Conservation (phyloP, 805 yeast species). For the Teunomyces pallodes region DNA sequence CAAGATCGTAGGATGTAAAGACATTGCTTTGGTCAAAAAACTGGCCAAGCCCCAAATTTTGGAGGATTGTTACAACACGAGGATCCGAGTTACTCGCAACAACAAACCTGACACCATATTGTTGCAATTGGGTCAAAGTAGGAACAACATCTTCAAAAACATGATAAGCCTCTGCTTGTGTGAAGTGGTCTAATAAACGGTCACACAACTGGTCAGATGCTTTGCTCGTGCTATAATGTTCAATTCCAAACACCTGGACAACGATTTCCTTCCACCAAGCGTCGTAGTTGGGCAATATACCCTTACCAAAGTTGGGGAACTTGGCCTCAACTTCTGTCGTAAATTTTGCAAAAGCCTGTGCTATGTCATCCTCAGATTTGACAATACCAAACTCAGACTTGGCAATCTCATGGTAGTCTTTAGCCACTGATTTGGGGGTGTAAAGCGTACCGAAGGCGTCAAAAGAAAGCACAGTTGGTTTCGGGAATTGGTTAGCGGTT, state of each 20-base stretch:
- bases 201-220: constrained; percentile 38
- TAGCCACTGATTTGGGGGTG: constrained; percentile 52
- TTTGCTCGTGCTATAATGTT: constrained; percentile 13
- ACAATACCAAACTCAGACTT: constrained; percentile 39
- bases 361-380: constrained; percentile 22
- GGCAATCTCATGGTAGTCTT: constrained; percentile 53
- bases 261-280: constrained; percentile 64
- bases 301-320: constrained; percentile 62
- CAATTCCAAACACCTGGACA: constrained; percentile 39
- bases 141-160: constrained; percentile 54
- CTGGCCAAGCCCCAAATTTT: constrained; percentile 43
- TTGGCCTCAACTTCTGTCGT: constrained; percentile 34
- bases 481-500: constrained; percentile 17
- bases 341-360: constrained; percentile 23
- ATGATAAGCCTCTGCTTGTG: constrained; percentile 49
- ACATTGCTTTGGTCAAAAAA: constrained; percentile 40
- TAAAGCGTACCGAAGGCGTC: constrained; percentile 71
- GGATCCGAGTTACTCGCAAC: constrained; percentile 65
- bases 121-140: constrained; percentile 33
- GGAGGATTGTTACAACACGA: constrained; percentile 43
- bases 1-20: constrained; percentile 58
- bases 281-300: constrained; percentile 19
- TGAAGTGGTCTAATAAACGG: constrained; percentile 48
- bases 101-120: constrained; percentile 35
- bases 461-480: constrained; percentile 54